Percentiles rank a stretch among this genome's conserved stretches.
Evolutionary conservation across 805 yeast species (phyloP).

Genomic region (Tetrapisispora iriomotensis): DNA sequence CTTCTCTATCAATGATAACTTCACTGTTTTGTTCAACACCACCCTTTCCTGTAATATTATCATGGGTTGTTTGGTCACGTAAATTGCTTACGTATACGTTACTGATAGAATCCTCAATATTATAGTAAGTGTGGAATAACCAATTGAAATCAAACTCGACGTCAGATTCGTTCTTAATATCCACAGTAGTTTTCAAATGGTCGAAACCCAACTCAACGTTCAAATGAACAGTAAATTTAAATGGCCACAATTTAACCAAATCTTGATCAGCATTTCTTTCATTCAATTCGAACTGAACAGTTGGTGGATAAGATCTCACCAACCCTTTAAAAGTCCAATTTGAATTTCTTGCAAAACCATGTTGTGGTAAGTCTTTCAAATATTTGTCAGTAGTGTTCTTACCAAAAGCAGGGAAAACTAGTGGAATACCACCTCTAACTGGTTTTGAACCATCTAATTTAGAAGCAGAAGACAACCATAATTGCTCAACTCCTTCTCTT

Average conservation of each 20-base stretch:
- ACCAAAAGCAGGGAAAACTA: slow-evolving; percentile 89
- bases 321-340: slow-evolving; percentile 90
- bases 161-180: slow-evolving; percentile 57
- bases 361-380: slow-evolving; percentile 71
- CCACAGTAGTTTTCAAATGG: slow-evolving; percentile 54
- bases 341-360: slow-evolving; percentile 85
- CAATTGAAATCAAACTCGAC: slow-evolving; percentile 73
- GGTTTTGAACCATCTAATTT: slow-evolving; percentile 83
- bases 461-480: slow-evolving; percentile 70
- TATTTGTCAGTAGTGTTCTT: slow-evolving; percentile 47
- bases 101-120: slow-evolving; percentile 56
- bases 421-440: slow-evolving; percentile 94
- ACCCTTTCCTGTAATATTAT: slow-evolving; percentile 55
- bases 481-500: slow-evolving; percentile 57
- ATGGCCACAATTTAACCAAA: slow-evolving; percentile 45
- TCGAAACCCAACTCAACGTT: slow-evolving; percentile 52
- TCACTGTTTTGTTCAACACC: slow-evolving; percentile 63
- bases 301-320: slow-evolving; percentile 52
- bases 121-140: slow-evolving; percentile 83
- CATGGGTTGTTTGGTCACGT: slow-evolving; percentile 58
- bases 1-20: slow-evolving; percentile 59
- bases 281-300: slow-evolving; percentile 80
- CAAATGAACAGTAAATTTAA: slow-evolving; percentile 66
- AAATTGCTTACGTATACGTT: slow-evolving; percentile 66
- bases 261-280: slow-evolving; percentile 69